Percentiles rank a stretch among this genome's conserved stretches.
These are phyloP conservation scores for Lepidium didymum DNA, from an alignment of 345 rosid genomes.

Conservation along the genomic window DNA sequence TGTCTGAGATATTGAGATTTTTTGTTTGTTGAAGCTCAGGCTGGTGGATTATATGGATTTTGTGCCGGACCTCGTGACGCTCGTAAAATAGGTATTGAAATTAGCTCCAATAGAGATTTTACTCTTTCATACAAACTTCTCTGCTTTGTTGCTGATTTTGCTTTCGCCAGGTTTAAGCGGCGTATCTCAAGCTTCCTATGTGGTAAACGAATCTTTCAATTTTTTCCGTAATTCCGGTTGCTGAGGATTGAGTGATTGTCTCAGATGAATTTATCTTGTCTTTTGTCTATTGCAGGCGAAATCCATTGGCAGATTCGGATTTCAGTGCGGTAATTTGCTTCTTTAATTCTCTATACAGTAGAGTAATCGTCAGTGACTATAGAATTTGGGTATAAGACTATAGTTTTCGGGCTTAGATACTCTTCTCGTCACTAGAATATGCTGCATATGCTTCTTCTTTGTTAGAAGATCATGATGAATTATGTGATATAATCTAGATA, in stretches of 20 bases:
- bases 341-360: background rate
- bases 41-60: slow-evolving; percentile 70
- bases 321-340: slow-evolving; percentile 59
- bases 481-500: background rate
- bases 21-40: slow-evolving; percentile 32
- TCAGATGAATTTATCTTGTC: background rate
- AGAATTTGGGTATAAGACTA: background rate
- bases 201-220: slow-evolving; percentile 45
- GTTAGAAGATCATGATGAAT: background rate
- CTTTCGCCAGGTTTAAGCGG: slow-evolving; percentile 56
- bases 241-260: background rate
- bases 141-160: background rate
- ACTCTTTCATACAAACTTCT: background rate
- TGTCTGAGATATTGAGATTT: background rate
- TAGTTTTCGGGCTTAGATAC: background rate
- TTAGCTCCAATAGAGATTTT: background rate
- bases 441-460: background rate
- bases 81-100: slow-evolving; percentile 41
- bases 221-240: background rate
- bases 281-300: slow-evolving; percentile 47
- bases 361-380: background rate
- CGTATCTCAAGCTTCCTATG: slow-evolving; percentile 50
- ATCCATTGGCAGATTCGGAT: slow-evolving; percentile 45
- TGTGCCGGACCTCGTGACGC: slow-evolving; percentile 60
- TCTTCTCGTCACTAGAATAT: background rate